These are phyloP conservation scores for Taxillus chinensis DNA, from an alignment of 164 flowering plant species.

Conservation along the genomic window DNA sequence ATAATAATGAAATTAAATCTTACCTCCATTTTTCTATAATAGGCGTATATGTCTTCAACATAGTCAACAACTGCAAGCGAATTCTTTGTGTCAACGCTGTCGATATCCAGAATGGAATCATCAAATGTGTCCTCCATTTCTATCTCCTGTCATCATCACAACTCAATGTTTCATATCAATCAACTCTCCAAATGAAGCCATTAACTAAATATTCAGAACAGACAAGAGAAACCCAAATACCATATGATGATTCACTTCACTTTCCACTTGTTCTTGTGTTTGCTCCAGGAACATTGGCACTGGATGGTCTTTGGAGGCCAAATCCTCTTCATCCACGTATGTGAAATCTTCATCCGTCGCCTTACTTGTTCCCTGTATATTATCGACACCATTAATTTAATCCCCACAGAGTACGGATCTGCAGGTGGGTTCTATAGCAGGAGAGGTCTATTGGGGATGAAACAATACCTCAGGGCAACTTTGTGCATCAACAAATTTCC, in stretches of 20 bases:
- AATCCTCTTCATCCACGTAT: conserved; percentile 25
- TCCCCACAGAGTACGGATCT: not conserved
- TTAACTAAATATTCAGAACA: not conserved
- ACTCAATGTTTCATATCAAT: too few relatives aligned
- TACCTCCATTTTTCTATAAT: conserved; percentile 50
- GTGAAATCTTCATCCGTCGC: conserved; percentile 24
- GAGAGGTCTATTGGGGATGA: not conserved
- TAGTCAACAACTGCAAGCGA: conserved; percentile 52
- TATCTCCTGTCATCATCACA: conserved; percentile 32
- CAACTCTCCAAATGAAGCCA: not conserved
- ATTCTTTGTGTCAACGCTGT: conserved; percentile 31
- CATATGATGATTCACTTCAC: conserved; percentile 22
- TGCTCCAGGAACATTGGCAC: conserved; percentile 46
- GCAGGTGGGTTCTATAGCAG: not conserved
- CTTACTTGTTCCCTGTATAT: conserved; percentile 11
- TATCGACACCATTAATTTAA: too few relatives aligned
- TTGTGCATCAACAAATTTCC: conserved; percentile 39
- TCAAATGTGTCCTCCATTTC: conserved; percentile 54
- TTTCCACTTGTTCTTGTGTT: conserved; percentile 12
- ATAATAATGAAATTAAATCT: too few relatives aligned
- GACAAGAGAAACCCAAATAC: conserved; percentile 10
- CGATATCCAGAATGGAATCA: conserved; percentile 39
- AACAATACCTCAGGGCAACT: conserved; percentile 15
- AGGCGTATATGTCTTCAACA: conserved; percentile 38
- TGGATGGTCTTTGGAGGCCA: conserved; percentile 19